Evolutionary conservation across 202 grass and related monocot genomes (phyloP), one percentile per base, ranked within the genome.

Genomic region (Elaeis oleifera): DNA sequence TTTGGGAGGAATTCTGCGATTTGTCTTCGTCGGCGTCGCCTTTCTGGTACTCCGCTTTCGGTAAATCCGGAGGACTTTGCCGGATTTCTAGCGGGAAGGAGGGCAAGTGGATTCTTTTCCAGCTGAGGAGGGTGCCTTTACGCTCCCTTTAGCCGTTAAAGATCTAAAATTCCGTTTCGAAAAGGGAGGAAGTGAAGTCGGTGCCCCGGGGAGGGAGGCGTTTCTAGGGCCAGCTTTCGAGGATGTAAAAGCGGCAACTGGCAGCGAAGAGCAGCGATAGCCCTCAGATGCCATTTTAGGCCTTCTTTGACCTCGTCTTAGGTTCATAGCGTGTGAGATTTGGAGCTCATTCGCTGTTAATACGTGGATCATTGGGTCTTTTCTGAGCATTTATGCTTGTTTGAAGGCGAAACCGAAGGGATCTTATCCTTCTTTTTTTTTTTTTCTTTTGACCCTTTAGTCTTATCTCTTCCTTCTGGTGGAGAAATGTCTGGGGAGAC

Each of bases 331-430:
- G 26, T 15, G 56, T 39, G 18, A 13, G 11, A 60, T 20, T 60
- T 59, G 68, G 23, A 20, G 68, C 39, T 28, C 22, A 32, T 56
- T 70, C 17, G 54, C 9, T 50, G 19, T 58, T 59, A 59, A 59
- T 50, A 39, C 29, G n/a, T 9, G 28, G 57, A 51, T 60, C 23
- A 60, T 7, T 26, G 24, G 56, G 56, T 19, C 29, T 52, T 60
- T 51, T 51, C 48, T 32, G 68, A 52, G 57, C 27, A 31, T 71
- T 31, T 71, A 31, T 20, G 6, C 23, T 60, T 44, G 23, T 16
- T 71, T 49, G 15, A 23, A 70, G 48, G 39, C 19, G 54, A 16
- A 18, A 56, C 36, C 36, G 36, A 44, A 44, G 36, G 36, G 36
- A 44, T 44, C 36, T 44, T 13, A 44, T 14, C 36, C 28, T 6